Evolutionary conservation across 2,329 filamentous ascomycete genomes (phyloP), one percentile per base, ranked within the genome.

Genomic region (Ceratocystis huliohia): DNA sequence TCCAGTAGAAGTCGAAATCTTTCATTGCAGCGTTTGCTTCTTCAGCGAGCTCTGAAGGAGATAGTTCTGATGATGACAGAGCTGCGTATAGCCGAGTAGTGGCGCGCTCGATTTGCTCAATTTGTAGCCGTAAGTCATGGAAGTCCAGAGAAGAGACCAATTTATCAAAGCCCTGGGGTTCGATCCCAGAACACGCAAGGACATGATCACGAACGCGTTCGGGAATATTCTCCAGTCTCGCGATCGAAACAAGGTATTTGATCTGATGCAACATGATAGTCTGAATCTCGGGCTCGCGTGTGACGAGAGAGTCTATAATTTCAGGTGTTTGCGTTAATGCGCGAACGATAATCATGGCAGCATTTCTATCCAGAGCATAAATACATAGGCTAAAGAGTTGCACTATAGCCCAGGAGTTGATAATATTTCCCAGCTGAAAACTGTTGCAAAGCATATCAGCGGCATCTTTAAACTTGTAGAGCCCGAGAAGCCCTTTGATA

Each of bases 401-500:
- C 57, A 70, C 72, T n/a, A 78, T 71, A 0, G 74, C 70, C 20
- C 72, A 70, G 2, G 70, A 69, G 66, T 74, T 73, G 62, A 79
- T 62, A 0, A 67, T 62, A 22, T 77, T 72, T 3, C 74, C 74
- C 15, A 75, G 71, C 53, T 73, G 70, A 50, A 82, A 71, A 53
- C 74, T 76, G 0, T 75, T 71, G 46, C 76, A 70, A 48, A 81
- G 76, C 13, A 81, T 73, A 2, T 71, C 71, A 17, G 76, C 76
- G 2, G 80, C 80, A 45, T 80, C 75, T 13, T 75, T 74, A 37
- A 79, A 73, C 48, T 78, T 74, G 66, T 74, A 76, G 53, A 82
- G 79, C 48, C 78, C 75, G 8, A 84, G 71, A 63, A 84, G 75
- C 1, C 80, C 79, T 48, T 74, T 71, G 28, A 84, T 74, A 2